phyloP scores from a whole-genome alignment of 2,329 filamentous ascomycete genomes.

The Trichoderma sp. region DNA sequence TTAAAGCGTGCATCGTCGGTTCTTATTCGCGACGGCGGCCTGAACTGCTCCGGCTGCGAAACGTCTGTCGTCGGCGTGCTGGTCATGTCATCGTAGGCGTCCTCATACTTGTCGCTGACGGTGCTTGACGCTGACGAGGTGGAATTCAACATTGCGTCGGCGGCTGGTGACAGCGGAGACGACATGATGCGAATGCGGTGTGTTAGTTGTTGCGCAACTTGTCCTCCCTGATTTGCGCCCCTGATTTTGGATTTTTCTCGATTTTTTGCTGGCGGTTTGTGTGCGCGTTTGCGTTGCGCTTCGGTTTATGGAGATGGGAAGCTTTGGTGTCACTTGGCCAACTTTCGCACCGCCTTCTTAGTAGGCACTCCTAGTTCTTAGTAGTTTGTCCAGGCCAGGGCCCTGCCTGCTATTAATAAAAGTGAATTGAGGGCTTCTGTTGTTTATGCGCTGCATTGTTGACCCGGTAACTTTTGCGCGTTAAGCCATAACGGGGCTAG shows the following conservation, averaged over 20 bases:
- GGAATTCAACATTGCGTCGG: constrained; percentile 42
- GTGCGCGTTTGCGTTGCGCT: neutral
- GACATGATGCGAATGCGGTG: constrained; percentile 34
- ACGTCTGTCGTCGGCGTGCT: constrained; percentile 25
- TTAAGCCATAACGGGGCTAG: neutral
- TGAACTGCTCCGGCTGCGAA: neutral
- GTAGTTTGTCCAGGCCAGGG: neutral
- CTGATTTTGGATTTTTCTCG: neutral
- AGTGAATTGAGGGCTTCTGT: neutral
- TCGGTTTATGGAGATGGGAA: neutral
- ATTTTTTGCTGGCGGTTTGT: neutral
- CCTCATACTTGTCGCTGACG: constrained; percentile 32
- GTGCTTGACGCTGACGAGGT: constrained; percentile 35
- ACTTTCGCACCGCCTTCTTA: neutral
- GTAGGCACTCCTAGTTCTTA: neutral
- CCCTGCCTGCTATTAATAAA: constrained; percentile 2
- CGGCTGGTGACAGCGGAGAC: constrained; percentile 44
- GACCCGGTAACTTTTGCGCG: constrained; percentile 12
- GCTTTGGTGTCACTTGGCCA: neutral
- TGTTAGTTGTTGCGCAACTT: neutral
- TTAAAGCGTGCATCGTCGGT: constrained; percentile 37
- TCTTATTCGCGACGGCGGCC: constrained; percentile 26
- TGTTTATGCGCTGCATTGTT: constrained; percentile 18
- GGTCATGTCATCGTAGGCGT: constrained; percentile 37
- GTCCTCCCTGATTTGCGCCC: neutral